phyloP scores from a whole-genome alignment of 2,329 filamentous ascomycete genomes.

The Teratosphaeria gauchensis region DNA sequence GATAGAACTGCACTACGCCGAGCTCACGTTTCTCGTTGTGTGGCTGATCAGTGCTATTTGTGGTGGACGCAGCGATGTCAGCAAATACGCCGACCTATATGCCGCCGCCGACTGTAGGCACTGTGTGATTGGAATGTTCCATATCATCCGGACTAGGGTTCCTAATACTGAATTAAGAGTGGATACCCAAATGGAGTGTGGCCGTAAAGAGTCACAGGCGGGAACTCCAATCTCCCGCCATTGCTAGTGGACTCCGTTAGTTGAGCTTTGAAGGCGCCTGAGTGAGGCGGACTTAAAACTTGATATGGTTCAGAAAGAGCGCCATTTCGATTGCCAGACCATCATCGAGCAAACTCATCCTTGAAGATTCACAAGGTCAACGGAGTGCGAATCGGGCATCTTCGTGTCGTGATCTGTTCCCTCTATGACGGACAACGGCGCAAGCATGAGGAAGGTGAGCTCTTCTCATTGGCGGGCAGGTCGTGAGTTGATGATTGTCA shows the following conservation, averaged over 20 bases:
- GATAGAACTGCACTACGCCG: constrained; percentile 40
- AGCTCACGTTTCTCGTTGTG: constrained; percentile 35
- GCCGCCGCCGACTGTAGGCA: constrained; percentile 31
- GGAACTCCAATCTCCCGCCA: constrained; percentile 47
- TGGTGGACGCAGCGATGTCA: constrained; percentile 45
- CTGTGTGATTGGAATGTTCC: constrained; percentile 4
- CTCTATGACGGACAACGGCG: too few species aligned
- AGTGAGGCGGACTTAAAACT: constrained; percentile 40
- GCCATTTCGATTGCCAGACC: constrained; percentile 39
- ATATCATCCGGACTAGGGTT: neutral
- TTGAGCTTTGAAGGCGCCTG: neutral
- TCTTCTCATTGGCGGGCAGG: too few species aligned
- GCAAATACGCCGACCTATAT: constrained; percentile 42
- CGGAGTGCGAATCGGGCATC: too few species aligned
- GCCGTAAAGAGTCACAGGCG: constrained; percentile 46
- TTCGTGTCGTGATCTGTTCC: too few species aligned
- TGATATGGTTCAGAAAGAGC: constrained; percentile 43
- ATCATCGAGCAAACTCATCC: constrained; percentile 49
- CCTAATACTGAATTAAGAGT: constrained; percentile 28
- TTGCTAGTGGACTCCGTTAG: constrained; percentile 27
- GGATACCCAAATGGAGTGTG: constrained; percentile 38
- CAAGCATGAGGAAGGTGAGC: too few species aligned
- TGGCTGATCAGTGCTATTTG: constrained; percentile 38
- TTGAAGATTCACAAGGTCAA: too few species aligned
- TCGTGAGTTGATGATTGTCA: too few species aligned